A percentile compares a stretch with the other conserved stretches of the same genome.
phyloP scores from a whole-genome alignment of 768 basidiomycete species.

The Pisolithus albus region DNA sequence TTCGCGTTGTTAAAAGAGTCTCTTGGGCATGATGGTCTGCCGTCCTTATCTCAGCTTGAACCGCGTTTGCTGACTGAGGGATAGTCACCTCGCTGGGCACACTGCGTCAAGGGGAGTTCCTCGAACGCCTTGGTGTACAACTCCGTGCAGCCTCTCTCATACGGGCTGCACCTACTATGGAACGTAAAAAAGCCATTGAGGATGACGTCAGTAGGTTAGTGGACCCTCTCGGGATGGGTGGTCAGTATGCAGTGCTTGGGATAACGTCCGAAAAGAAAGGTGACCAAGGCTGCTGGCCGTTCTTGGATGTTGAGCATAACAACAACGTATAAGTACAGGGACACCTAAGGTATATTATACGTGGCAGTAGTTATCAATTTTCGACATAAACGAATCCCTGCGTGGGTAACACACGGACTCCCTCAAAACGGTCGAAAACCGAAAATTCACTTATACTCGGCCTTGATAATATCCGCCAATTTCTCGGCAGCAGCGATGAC shows the following conservation, averaged over 20 bases:
- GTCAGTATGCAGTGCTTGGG: slow-evolving; percentile 78
- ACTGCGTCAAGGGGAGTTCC: slow-evolving; percentile 68
- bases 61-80: slow-evolving; percentile 4
- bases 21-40: slow-evolving; percentile 55
- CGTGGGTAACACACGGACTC: too few species aligned
- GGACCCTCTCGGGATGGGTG: slow-evolving; percentile 79
- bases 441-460: slow-evolving; percentile 7
- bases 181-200: slow-evolving; percentile 46
- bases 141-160: slow-evolving; percentile 59
- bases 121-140: slow-evolving; percentile 69
- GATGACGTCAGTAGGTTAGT: slow-evolving; percentile 65
- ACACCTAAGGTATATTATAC: too few species aligned
- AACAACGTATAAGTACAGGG: not conserved
- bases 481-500: slow-evolving; percentile 30
- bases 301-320: slow-evolving; percentile 8
- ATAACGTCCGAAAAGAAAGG: slow-evolving; percentile 25
- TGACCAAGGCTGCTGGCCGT: slow-evolving; percentile 25
- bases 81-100: slow-evolving; percentile 55
- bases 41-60: not conserved
- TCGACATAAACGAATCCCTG: too few species aligned
- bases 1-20: slow-evolving; percentile 85
- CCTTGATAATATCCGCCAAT: slow-evolving; percentile 28
- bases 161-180: slow-evolving; percentile 41
- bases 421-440: too few species aligned
- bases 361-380: too few species aligned